Conservation (phyloP, 2,329 filamentous ascomycete species). For the Pestalotiopsis sp. region DNA sequence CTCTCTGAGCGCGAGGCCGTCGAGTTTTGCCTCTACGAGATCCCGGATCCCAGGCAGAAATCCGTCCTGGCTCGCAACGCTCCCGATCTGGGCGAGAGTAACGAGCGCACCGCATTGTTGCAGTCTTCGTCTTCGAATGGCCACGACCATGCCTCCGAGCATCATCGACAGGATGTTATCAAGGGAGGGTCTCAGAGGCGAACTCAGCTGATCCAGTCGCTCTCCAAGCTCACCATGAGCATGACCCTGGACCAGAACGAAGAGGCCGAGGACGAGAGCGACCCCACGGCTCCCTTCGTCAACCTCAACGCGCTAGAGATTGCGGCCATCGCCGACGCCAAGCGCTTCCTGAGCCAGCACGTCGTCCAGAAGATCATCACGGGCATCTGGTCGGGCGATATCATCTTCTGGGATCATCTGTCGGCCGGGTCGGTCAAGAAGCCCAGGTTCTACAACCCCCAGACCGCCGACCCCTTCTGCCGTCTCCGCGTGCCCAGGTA, state of each 20-base stretch:
- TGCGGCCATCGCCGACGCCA: constrained; percentile 68
- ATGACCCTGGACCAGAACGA: constrained; percentile 37
- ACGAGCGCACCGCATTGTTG: constrained; percentile 50
- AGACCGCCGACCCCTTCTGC: constrained; percentile 63
- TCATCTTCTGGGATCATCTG: constrained; percentile 72
- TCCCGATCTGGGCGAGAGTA: constrained; percentile 41
- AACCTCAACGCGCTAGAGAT: constrained; percentile 82
- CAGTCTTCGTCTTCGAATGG: constrained; percentile 20
- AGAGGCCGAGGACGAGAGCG: constrained; percentile 53
- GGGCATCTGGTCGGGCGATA: constrained; percentile 72
- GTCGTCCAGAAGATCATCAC: constrained; percentile 72
- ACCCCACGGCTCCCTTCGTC: constrained; percentile 71
- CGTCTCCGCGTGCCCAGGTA: constrained; percentile 72
- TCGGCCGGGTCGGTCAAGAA: constrained; percentile 64
- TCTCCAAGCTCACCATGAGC: constrained; percentile 56
- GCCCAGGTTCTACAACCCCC: constrained; percentile 63
- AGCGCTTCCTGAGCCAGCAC: constrained; percentile 70
- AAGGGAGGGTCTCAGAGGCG: constrained; percentile 44
- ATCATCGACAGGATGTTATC: constrained; percentile 24
- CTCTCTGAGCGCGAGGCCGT: constrained; percentile 73
- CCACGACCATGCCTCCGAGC: constrained; percentile 10
- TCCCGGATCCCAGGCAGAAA: constrained; percentile 45
- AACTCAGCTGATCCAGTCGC: constrained; percentile 51
- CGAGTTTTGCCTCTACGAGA: constrained; percentile 72
- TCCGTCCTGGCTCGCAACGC: constrained; percentile 16